These are phyloP conservation scores for Calonectria pauciramosa DNA, from an alignment of 2,329 filamentous ascomycete genomes.

Conservation along the genomic window DNA sequence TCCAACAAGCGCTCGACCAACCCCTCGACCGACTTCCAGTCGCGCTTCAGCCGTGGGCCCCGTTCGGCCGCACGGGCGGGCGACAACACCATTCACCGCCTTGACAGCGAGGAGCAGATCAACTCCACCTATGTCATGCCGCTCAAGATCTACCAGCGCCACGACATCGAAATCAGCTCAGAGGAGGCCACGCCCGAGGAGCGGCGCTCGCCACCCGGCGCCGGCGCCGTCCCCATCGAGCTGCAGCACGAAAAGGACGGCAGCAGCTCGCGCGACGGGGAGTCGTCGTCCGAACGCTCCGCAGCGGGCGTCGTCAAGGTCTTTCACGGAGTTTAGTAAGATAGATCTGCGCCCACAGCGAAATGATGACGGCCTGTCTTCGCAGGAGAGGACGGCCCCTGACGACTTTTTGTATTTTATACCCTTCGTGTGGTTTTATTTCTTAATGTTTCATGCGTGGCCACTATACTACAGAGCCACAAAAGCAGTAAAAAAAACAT, in stretches of 20 bases:
- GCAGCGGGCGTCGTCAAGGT: constrained; percentile 45
- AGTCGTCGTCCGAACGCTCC: constrained; percentile 43
- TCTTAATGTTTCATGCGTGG: constrained; percentile 1
- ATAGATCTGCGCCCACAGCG: not conserved
- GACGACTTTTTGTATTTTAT: constrained; percentile 7
- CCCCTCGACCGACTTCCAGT: constrained; percentile 43
- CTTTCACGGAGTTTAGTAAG: constrained; percentile 42
- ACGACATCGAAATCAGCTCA: constrained; percentile 49
- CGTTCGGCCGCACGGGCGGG: constrained; percentile 42
- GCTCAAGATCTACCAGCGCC: constrained; percentile 54
- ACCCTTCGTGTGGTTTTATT: not conserved
- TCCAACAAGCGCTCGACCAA: constrained; percentile 46
- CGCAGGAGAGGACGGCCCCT: not conserved
- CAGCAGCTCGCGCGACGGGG: constrained; percentile 41
- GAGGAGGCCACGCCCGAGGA: constrained; percentile 41
- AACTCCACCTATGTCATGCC: constrained; percentile 49
- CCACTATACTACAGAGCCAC: not conserved
- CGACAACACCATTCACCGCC: constrained; percentile 43
- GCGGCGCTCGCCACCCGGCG: constrained; percentile 37
- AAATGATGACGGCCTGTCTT: not conserved
- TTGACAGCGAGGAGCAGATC: constrained; percentile 56
- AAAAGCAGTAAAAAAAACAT: not conserved
- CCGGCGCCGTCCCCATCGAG: constrained; percentile 37
- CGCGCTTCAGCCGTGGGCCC: constrained; percentile 43
- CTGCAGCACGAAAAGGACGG: constrained; percentile 35